Base-by-base conservation (phyloP, 2,329 filamentous ascomycete genomes). In the Fusarium pininemorale region DNA sequence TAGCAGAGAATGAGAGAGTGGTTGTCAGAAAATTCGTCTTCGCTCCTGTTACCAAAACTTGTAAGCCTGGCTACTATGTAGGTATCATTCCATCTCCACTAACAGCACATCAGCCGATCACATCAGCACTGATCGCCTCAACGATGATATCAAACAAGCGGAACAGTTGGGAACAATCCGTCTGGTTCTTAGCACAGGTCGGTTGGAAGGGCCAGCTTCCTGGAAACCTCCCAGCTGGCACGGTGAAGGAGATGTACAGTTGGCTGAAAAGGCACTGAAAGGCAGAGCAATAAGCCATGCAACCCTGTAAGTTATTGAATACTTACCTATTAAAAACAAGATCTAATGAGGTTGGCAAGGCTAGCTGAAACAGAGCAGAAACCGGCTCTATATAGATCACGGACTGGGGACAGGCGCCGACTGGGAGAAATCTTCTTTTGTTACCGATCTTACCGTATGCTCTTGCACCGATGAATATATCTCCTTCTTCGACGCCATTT, bases 241-340 rank as follows among this genome's bases (percentile, higher is more conserved):
- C 14, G 16, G 20, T 6, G 22, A 32, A 4, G 3, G 58, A 15
- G 59, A 45, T 1, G 10, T 66, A 0, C 7, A 59, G 3, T 4
- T 76, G 6, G 53, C 70, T 6, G 79, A 80, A 22, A 79, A 80
- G 30, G 58, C 72, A 5, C 38, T 79, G 69, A 80, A 80, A 54
- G 78, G 79, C 7, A 79, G 37, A 30, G 75, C 66, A n/a, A 41
- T 79, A 16, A 74, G 73, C 16, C 79, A 80, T 61, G 72, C 62
- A 15, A 74, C 70, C 5, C 53, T 44, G 78, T 79, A 70, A 37
- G 28, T 18, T 28, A 13, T 32, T 14, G 22, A n/a, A 24, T 12
- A 18, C 22, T 24, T 14, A 24, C 16, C n/a, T 15, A 2, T 2
- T 26, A 16, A 8, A 2, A 4, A 3, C 8, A 26, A 20, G 48